phyloP scores from a whole-genome alignment of 176 grass and related monocot species.

The Paspalum vaginatum region DNA sequence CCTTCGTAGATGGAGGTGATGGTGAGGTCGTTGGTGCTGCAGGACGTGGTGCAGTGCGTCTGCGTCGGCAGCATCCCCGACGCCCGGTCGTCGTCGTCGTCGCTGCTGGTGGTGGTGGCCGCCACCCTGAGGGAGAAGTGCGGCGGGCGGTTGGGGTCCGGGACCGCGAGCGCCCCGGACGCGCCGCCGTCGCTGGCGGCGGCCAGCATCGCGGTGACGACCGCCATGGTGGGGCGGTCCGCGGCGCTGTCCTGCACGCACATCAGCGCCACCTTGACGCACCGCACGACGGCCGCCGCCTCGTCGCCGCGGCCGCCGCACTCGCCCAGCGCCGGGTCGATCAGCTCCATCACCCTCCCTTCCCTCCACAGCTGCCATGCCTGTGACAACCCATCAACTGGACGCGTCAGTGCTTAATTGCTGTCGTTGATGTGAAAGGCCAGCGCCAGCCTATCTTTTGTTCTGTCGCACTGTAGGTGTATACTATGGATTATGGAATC shows the following conservation, averaged over 20 bases:
- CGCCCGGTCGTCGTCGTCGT: background rate
- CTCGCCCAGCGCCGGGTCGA: constrained; percentile 48
- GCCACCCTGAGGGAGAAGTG: constrained; percentile 38
- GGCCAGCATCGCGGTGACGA: constrained; percentile 50
- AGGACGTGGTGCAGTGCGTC: constrained; percentile 12
- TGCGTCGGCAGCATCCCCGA: background rate
- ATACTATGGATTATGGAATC: background rate
- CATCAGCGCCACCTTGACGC: constrained; percentile 65
- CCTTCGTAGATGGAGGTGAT: constrained; percentile 44
- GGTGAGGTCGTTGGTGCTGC: constrained; percentile 57
- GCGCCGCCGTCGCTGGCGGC: background rate
- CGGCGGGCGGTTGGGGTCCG: constrained; percentile 44
- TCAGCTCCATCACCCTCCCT: constrained; percentile 48
- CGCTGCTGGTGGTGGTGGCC: background rate
- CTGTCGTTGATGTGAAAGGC: too few species aligned
- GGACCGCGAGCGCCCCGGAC: background rate
- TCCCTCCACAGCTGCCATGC: constrained; percentile 67
- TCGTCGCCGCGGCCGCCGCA: background rate
- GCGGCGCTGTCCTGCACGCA: constrained; percentile 64
- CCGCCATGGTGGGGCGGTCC: constrained; percentile 62
- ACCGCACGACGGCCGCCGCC: constrained; percentile 26
- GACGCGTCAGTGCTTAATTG: too few species aligned
- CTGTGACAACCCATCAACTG: constrained; percentile 25
- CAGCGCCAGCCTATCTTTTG: too few species aligned
- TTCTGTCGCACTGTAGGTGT: too few species aligned